Evolutionary conservation across 805 yeast genomes (phyloP).

Genomic region (Candida argentea): DNA sequence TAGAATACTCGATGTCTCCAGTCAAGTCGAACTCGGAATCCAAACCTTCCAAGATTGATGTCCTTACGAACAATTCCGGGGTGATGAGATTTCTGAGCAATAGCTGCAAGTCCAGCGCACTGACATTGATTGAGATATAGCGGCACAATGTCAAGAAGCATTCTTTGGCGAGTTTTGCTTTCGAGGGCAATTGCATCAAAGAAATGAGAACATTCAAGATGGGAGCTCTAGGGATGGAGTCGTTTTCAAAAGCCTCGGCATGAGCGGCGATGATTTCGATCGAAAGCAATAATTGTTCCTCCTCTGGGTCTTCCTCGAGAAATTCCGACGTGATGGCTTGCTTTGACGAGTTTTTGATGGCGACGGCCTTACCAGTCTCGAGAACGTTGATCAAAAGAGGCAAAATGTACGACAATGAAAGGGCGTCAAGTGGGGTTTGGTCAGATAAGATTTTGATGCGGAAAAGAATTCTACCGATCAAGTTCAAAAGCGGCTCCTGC

Average conservation of each 20-base stretch:
- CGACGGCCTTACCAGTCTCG: slow-evolving; percentile 50
- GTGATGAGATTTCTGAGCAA: slow-evolving; percentile 48
- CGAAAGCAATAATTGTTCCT: slow-evolving; percentile 72
- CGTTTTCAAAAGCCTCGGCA: slow-evolving; percentile 57
- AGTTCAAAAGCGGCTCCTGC: slow-evolving; percentile 43
- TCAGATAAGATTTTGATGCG: slow-evolving; percentile 65
- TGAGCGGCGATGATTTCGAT: slow-evolving; percentile 65
- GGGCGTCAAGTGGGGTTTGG: slow-evolving; percentile 58
- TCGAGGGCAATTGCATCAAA: slow-evolving; percentile 63
- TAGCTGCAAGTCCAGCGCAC: slow-evolving; percentile 45
- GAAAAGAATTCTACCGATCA: slow-evolving; percentile 62
- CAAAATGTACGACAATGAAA: slow-evolving; percentile 60
- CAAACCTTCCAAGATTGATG: slow-evolving; percentile 69
- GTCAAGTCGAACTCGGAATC: slow-evolving; percentile 74
- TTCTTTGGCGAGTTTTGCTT: slow-evolving; percentile 75
- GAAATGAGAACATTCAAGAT: slow-evolving; percentile 54
- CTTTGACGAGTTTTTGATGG: slow-evolving; percentile 44
- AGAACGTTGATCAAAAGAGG: slow-evolving; percentile 67
- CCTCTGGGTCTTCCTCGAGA: slow-evolving; percentile 77
- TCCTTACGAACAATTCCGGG: slow-evolving; percentile 62
- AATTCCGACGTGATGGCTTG: slow-evolving; percentile 51
- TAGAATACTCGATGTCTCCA: slow-evolving; percentile 36
- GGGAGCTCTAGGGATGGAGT: slow-evolving; percentile 56
- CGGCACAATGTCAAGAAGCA: slow-evolving; percentile 72
- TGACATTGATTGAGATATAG: slow-evolving; percentile 55